phyloP scores from a whole-genome alignment of 2,329 filamentous ascomycete genomes.

The Thelonectria blattea region DNA sequence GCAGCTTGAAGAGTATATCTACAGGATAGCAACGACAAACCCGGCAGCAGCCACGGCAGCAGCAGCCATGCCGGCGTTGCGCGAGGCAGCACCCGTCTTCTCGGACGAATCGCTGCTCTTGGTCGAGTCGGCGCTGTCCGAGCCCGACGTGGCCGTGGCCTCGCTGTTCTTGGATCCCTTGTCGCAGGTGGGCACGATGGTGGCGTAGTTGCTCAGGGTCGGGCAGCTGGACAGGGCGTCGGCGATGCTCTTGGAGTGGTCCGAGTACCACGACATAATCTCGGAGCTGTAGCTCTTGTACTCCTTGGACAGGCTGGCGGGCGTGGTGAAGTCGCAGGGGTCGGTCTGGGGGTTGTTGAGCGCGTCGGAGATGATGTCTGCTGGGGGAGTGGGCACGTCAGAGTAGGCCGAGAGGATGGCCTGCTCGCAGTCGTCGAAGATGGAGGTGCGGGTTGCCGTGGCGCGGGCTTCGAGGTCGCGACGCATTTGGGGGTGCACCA shows the following conservation, averaged over 20 bases:
- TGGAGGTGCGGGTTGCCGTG: constrained; percentile 16
- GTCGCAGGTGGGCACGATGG: constrained; percentile 34
- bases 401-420: constrained; percentile 34
- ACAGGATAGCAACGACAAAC: constrained; percentile 39
- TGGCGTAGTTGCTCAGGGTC: constrained; percentile 26
- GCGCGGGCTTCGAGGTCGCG: constrained; percentile 37
- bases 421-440: constrained; percentile 31
- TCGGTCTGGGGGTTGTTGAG: constrained; percentile 37
- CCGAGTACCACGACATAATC: constrained; percentile 40
- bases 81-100: constrained; percentile 27
- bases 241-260: constrained; percentile 37
- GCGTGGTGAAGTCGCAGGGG: constrained; percentile 42
- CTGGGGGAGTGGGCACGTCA: constrained; percentile 41
- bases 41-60: constrained; percentile 42
- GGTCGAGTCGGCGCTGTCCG: background rate
- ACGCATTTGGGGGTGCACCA: constrained; percentile 38
- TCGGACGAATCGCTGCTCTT: background rate
- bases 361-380: constrained; percentile 38
- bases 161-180: constrained; percentile 8
- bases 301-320: constrained; percentile 40
- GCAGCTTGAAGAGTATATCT: constrained; percentile 16
- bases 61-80: constrained; percentile 38
- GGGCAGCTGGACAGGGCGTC: constrained; percentile 39
- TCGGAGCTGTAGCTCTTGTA: constrained; percentile 43
- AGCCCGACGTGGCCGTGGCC: constrained; percentile 6